Evolutionary conservation across 2,329 filamentous ascomycete genomes (phyloP), one percentile per base, ranked within the genome.

Genomic region (Epichloe typhina): DNA sequence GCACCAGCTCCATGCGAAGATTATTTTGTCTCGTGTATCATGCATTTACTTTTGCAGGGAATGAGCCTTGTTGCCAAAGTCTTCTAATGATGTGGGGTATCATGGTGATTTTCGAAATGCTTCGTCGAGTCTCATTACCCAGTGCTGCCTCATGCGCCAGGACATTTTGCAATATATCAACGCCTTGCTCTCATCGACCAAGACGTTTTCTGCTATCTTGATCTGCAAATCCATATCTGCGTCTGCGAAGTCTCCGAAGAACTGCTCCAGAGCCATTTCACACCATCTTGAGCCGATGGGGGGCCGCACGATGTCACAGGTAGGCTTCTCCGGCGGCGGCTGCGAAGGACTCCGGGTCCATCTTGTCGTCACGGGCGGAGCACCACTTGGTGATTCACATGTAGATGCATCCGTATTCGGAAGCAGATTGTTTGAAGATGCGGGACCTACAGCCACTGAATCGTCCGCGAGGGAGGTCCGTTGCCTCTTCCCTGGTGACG

Each of bases 81-180:
- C 33, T 26, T 48, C 44, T 41, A 17, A 19, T 26, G 17, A 26
- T 19, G n/a, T 7, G 35, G 33, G 38, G 3, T 39, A 31, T 50
- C 36, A 53, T 12, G 38, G 12, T 26, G 45, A n/a, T 41, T 53
- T 40, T 42, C 45, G 51, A 5, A 50, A 45, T 35, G 33, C 36
- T 26, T 79, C 76, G 26, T 74, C 63, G 50, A 79, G 64, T 50
- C 73, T 64, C 57, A 69, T 72, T 2, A 81, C 72, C 77, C 77
- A 81, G 57, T 80, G 76, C 53, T 71, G 68, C 46, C 77, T 67
- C 53, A 81, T 62, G 11, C 62, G 60, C 2, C 68, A 63, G 0
- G 76, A 73, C 75, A 80, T 80, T 65, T 80, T 80, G 66, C 76
- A 79, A 55, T 80, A 82, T 41, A 80, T 71, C 69, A 80, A 75